These are phyloP conservation scores for Ganoderma lingzhi DNA, from an alignment of 1,284 basidiomycete species.

Conservation along the genomic window DNA sequence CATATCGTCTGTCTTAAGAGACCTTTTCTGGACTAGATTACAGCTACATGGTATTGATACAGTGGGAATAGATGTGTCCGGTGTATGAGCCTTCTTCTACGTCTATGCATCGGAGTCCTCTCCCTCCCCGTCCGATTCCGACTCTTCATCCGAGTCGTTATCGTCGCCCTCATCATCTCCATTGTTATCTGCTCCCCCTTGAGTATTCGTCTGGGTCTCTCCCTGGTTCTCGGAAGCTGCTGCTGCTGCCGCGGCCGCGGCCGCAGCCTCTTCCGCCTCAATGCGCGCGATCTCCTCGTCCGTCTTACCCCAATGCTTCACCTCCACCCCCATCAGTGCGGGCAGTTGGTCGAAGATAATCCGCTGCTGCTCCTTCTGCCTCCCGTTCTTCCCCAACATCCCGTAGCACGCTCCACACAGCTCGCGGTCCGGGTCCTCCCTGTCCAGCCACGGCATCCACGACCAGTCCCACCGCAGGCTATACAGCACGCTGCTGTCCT, in stretches of 20 bases:
- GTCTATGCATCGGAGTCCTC: not conserved
- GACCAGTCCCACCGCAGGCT: slow-evolving; percentile 7
- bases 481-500: not conserved
- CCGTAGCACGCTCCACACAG: slow-evolving; percentile 16
- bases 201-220: not conserved
- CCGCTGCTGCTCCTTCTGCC: slow-evolving; percentile 16
- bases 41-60: not conserved
- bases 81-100: not conserved
- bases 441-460: slow-evolving; percentile 17
- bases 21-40: slow-evolving; percentile 75
- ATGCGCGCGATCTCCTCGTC: not conserved
- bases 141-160: not conserved
- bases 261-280: not conserved
- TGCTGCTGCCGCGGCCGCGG: not conserved
- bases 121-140: not conserved
- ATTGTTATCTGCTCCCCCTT: not conserved
- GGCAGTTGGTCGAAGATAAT: slow-evolving; percentile 14
- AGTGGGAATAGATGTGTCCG: not conserved
- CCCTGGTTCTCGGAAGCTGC: not conserved
- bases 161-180: not conserved
- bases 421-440: slow-evolving; percentile 13
- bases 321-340: slow-evolving; percentile 14
- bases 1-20: slow-evolving; percentile 49
- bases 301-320: slow-evolving; percentile 12
- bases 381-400: slow-evolving; percentile 11